Evolutionary conservation across 495 filamentous ascomycete species (phyloP), one percentile per base, ranked within the genome.

Genomic region (Neurospora africana): DNA sequence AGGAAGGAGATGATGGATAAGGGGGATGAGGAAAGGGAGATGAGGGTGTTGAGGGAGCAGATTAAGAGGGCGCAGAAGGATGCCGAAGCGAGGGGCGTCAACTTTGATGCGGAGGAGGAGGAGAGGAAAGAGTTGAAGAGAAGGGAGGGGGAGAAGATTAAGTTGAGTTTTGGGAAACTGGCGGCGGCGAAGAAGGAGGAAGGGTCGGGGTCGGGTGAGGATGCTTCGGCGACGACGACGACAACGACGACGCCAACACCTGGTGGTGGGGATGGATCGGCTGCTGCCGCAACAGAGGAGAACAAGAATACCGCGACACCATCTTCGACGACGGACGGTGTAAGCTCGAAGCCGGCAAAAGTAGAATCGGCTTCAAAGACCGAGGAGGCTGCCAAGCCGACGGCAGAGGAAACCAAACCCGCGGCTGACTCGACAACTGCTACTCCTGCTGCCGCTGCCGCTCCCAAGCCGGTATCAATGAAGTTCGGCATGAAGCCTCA

Each of bases 21-120:
- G 75, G 94, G 93, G 1, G 94, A 97, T 76, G 96, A 97, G 79
- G 91, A 96, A 78, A 80, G 92, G 70, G 95, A 98, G 81, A 91
- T 93, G 81, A 87, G 83, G 76, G 77, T 91, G 79, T 90, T 99
- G 67, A 84, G 84, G 80, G 89, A 91, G 74, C 95, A 98, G 85
- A 89, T 98, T 17, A 85, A 87, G 78, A 82, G 91, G 74, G 96
- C 95, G n/a, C 72, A 84, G 76, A 82, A 78, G 70, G 85, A 88
- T 13, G 87, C 87, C 0, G 85, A 84, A 71, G 80, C 76, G 35
- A 81, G 84, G 53, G 84, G 84, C 15, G 80, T 80, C 21, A 79
- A 74, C 33, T 27, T 73, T 27, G 82, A 80, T 27, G 82, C 80
- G 71, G 83, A 86, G 21, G 85, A 85, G 4, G 76, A 82, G 27